Percentiles rank a stretch among this genome's conserved stretches.
phyloP scores from a whole-genome alignment of 345 rosid genomes.

The Gossypium raimondii region DNA sequence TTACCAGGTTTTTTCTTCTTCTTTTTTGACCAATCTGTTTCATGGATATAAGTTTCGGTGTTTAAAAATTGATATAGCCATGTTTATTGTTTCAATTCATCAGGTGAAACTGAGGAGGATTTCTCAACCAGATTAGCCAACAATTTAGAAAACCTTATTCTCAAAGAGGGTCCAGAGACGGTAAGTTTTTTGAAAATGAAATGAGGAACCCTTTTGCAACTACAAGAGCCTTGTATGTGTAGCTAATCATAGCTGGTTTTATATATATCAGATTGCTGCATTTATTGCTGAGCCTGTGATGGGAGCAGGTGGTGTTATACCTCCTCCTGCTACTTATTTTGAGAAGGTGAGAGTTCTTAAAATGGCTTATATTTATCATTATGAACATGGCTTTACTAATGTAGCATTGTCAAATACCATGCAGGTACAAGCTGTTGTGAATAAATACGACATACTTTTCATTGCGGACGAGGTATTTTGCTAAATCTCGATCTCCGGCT shows the following conservation, averaged over 20 bases:
- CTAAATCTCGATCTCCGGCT: background rate
- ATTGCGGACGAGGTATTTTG: conserved; percentile 86
- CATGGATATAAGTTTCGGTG: background rate
- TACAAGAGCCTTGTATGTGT: background rate
- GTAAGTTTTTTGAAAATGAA: conserved; percentile 31
- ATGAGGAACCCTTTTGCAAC: conserved; percentile 6
- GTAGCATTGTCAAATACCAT: conserved; percentile 9
- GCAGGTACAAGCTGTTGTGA: conserved; percentile 88
- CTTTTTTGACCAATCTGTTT: conserved; percentile 11
- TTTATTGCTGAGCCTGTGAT: conserved; percentile 96
- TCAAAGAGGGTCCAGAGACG: conserved; percentile 97
- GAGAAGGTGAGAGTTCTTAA: conserved; percentile 55
- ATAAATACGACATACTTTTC: conserved; percentile 82
- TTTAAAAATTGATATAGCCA: conserved; percentile 4
- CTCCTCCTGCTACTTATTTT: conserved; percentile 91
- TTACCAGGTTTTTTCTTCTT: conserved; percentile 54
- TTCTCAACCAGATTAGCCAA: conserved; percentile 87
- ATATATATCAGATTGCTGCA: conserved; percentile 72
- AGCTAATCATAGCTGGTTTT: conserved; percentile 15
- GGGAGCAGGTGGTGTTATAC: conserved; percentile 98
- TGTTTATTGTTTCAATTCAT: conserved; percentile 8
- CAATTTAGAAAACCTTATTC: conserved; percentile 78
- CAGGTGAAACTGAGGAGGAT: conserved; percentile 96
- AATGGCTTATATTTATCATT: background rate
- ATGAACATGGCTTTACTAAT: background rate